A percentile compares a stretch with the other conserved stretches of the same genome.
phyloP scores from a whole-genome alignment of 139 green algal species.

The Ostreobium quekettii region DNA sequence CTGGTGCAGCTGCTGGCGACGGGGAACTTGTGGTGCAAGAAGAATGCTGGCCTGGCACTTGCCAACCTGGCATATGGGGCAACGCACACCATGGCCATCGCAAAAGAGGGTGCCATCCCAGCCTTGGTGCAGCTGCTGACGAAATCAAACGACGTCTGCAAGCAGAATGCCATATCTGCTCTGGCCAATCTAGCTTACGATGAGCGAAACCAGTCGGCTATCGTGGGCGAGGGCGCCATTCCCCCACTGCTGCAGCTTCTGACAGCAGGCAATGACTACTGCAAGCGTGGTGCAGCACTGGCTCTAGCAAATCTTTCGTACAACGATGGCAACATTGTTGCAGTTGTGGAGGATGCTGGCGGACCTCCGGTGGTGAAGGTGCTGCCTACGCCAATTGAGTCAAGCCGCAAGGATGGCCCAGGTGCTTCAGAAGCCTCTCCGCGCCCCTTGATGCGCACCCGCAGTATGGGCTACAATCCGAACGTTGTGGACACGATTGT shows the following conservation, averaged over 20 bases:
- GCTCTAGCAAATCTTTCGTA: conserved; percentile 18
- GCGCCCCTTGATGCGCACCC: conserved; percentile 9
- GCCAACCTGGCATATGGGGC: conserved; percentile 18
- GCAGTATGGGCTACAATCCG: conserved; percentile 19
- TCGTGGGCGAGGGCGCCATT: conserved; percentile 18
- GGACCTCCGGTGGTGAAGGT: conserved; percentile 8
- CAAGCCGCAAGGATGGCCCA: background rate
- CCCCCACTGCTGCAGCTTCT: conserved; percentile 5
- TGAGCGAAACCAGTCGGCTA: conserved; percentile 16
- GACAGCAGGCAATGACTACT: conserved; percentile 17
- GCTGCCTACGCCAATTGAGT: conserved; percentile 15
- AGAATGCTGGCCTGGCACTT: conserved; percentile 18
- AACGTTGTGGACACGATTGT: conserved; percentile 14
- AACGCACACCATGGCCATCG: conserved; percentile 19
- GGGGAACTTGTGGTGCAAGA: conserved; percentile 19
- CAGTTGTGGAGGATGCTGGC: background rate
- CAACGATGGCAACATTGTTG: conserved; percentile 21
- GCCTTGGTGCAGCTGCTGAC: conserved; percentile 12
- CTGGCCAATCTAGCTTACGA: conserved; percentile 20
- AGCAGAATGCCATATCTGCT: conserved; percentile 20
- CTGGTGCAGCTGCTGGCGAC: conserved; percentile 20
- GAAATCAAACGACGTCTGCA: conserved; percentile 13
- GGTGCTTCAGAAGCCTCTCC: background rate
- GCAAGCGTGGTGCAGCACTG: conserved; percentile 16
- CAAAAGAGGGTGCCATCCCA: conserved; percentile 17